Base-by-base conservation (phyloP, 2,329 filamentous ascomycete species). In the Stachybotrys chlorohalonatus region DNA sequence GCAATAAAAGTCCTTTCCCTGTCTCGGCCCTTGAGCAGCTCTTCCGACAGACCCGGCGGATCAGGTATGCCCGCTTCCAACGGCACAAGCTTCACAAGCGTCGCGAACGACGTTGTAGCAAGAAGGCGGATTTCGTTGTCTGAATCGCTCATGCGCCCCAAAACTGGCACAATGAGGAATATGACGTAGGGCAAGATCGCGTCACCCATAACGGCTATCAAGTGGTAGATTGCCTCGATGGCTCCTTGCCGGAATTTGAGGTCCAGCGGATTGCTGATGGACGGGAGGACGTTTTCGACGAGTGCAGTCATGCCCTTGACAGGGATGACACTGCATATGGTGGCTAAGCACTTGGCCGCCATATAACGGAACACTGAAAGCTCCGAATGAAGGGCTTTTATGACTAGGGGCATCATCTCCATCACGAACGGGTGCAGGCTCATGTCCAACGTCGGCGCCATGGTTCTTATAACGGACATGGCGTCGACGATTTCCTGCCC, bases 201-300 rank as follows among this genome's bases (percentile, higher is more conserved):
- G 67, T 97, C 94, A 58, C 95, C 94, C 94, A 99, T 99, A 52
- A 96, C 92, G 57, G 95, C 90, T 59, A 99, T 99, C 56, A 99
- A 77, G 70, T 99, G 94, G 68, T 99, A 99, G 56, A 99, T 89
- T 62, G 85, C 90, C 72, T 99, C 94, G 55, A 95, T 94, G 6
- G 90, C 91, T 58, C 94, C 94, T 74, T 99, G 94, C 46, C 94
- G 86, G 72, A 87, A 88, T 66, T 90, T 86, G 32, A 96, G 80
- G 64, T 99, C 93, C 56, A 95, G 73, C 1, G 90, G 87, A 63
- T 96, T 96, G 74, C 80, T 94, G 70, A 97, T 95, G 2, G 89
- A 89, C 6, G 94, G 94, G 49, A 99, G 72, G 9, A 99, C 90
- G 65, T 90, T 88, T 69, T 97, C 90, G 1, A 99, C 94, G 24